phyloP scores from a whole-genome alignment of 805 yeast species.

The Dipodascopsis tothii region DNA sequence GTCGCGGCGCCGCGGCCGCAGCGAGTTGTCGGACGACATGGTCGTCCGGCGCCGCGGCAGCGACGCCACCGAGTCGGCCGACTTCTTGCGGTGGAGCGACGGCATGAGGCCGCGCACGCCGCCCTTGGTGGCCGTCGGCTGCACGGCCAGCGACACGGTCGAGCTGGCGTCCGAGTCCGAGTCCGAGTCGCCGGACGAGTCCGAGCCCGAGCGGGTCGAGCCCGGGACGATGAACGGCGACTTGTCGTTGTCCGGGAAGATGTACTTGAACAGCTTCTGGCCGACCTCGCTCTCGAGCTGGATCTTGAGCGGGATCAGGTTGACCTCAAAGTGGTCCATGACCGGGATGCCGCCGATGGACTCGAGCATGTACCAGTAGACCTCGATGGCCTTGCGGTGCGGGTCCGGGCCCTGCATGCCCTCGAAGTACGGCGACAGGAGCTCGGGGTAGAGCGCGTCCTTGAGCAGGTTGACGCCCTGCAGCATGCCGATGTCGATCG shows the following conservation, averaged over 20 bases:
- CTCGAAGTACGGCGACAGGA: conserved; percentile 47
- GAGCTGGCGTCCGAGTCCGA: not conserved
- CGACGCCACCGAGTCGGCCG: not conserved
- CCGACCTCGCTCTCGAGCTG: conserved; percentile 69
- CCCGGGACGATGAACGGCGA: conserved; percentile 24
- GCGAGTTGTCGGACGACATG: not conserved
- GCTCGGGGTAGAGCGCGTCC: conserved; percentile 57
- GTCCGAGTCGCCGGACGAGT: not conserved
- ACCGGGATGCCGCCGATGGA: conserved; percentile 91
- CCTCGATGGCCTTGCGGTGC: conserved; percentile 34
- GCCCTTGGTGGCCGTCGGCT: not conserved
- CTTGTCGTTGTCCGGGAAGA: conserved; percentile 52
- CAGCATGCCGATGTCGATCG: conserved; percentile 50
- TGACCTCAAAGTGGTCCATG: conserved; percentile 54
- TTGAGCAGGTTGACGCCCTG: conserved; percentile 61
- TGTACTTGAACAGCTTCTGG: conserved; percentile 52
- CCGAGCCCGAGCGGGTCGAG: not conserved
- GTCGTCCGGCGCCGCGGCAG: not conserved
- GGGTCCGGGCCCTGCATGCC: conserved; percentile 25
- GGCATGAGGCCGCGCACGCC: no score
- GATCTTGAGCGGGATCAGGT: conserved; percentile 58
- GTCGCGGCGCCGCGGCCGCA: not conserved
- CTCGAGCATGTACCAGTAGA: conserved; percentile 70
- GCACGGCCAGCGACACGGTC: not conserved
- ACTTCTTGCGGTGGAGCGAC: not conserved